These are phyloP conservation scores for Aspergillus cristatus DNA, from an alignment of 495 filamentous ascomycete species.

Conservation along the genomic window DNA sequence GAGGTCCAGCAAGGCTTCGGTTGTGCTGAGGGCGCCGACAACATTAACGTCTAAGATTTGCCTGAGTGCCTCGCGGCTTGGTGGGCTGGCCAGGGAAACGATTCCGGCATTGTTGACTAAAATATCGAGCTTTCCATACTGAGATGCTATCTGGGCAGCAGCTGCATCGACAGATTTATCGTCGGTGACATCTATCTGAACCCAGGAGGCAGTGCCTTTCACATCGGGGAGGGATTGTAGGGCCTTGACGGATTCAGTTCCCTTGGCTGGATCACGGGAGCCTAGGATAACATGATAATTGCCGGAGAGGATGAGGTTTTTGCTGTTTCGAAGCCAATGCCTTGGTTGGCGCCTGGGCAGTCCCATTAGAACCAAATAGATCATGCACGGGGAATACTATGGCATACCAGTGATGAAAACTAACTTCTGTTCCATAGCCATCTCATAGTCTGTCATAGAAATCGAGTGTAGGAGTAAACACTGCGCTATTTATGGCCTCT, in stretches of 20 bases:
- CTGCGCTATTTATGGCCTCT: too few species aligned
- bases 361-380: neutral
- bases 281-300: constrained; percentile 12
- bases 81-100: neutral
- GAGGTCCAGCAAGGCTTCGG: constrained; percentile 30
- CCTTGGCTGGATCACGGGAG: constrained; percentile 2
- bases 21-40: constrained; percentile 22
- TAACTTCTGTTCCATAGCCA: neutral
- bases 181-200: constrained; percentile 20
- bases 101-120: constrained; percentile 29
- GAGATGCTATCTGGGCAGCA: constrained; percentile 7
- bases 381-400: neutral
- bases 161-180: constrained; percentile 22
- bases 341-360: constrained; percentile 22
- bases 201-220: constrained; percentile 13
- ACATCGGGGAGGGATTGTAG: constrained; percentile 7
- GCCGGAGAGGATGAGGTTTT: constrained; percentile 11
- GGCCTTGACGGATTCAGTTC: neutral
- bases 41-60: constrained; percentile 30
- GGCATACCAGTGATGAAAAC: neutral
- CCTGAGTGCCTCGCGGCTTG: constrained; percentile 16
- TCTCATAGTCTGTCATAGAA: constrained; percentile 2
- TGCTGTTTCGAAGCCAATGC: constrained; percentile 21
- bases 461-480: neutral
- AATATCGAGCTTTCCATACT: constrained; percentile 22